Evolutionary conservation across 345 rosid genomes (phyloP), one percentile per base, ranked within the genome.

Genomic region (Cardamine resedifolia): DNA sequence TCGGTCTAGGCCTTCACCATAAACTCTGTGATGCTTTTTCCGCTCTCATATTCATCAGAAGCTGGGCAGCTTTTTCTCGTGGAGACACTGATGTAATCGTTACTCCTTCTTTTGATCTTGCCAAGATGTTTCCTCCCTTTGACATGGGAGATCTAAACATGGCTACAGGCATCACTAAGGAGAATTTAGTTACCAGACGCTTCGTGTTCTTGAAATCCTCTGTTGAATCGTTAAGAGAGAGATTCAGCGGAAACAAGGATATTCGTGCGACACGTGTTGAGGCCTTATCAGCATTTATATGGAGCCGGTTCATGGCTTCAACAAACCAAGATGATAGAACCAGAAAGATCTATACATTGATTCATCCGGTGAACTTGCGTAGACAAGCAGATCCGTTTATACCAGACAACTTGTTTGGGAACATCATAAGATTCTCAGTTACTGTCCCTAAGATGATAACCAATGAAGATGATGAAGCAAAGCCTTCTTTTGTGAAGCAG

Each of bases 341-440:
- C 16, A 30, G 53, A 30, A 73, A 49, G 59, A 49, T 70, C 14
- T 69, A 66, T 53, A 16, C 72, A 28, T 8, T 85, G 53, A 14
- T 71, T 56, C 84, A 83, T 28, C 78, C 80, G 0, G 83, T 83
- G 70, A 78, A 83, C 66, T 56, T 85, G 30, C 80, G 84, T 6
- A 60, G 72, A 30, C 68, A 78, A 31, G 67, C 70, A 77, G 64
- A 81, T 11, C 80, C 64, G 0, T 48, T 74, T 8, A 51, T 79
- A 28, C 53, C 82, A n/a, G 81, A 82, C 15, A 19, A 67, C 65
- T 70, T 79, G 28, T 83, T 81, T 26, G 84, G 89, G 15, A 83
- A 79, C 74, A 59, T 78, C 18, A 53, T 27, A 34, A 55, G 79
- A 20, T 10, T 55, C 15, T 20, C 61, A 0, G 28, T 62, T 1